Percentiles rank a stretch among this genome's conserved stretches.
Conservation (phyloP, 345 rosid species). For the Eucalyptus pauciflora region DNA sequence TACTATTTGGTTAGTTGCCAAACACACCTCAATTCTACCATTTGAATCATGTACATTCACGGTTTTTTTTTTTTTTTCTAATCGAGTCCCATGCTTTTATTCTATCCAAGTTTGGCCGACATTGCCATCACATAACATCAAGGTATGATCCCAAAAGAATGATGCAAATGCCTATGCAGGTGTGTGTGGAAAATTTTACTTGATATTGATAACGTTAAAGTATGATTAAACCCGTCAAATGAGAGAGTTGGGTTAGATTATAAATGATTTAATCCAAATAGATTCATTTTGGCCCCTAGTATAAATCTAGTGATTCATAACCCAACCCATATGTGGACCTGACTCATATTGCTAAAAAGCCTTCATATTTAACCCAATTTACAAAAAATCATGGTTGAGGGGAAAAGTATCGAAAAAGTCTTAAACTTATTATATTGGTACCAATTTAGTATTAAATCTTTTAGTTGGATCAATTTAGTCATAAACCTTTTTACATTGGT, state of each 20-base stretch:
- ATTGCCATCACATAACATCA: not conserved
- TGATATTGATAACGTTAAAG: not conserved
- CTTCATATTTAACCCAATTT: not conserved
- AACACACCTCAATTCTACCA: not conserved
- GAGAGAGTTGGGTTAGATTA: not conserved
- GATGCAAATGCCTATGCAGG: not conserved
- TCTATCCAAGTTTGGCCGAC: not conserved
- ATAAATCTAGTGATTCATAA: no score
- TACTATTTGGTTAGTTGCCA: no score
- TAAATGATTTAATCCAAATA: not conserved
- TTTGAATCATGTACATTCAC: not conserved
- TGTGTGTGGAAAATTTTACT: not conserved
- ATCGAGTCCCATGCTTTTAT: not conserved
- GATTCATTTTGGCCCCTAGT: no score
- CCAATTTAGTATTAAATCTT: no score
- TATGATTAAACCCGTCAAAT: not conserved
- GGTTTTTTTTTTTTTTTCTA: not conserved
- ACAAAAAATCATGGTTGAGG: not conserved
- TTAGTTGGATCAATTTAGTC: no score
- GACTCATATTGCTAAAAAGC: not conserved
- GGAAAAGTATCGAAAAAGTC: no score
- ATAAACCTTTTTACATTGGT: rapidly evolving
- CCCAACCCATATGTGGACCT: not conserved
- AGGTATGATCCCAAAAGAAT: not conserved
- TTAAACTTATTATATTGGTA: no score